Percentiles rank a stretch among this genome's conserved stretches.
These are phyloP conservation scores for Malbranchea cinnamomea DNA, from an alignment of 2,329 filamentous ascomycete genomes.

Conservation along the genomic window DNA sequence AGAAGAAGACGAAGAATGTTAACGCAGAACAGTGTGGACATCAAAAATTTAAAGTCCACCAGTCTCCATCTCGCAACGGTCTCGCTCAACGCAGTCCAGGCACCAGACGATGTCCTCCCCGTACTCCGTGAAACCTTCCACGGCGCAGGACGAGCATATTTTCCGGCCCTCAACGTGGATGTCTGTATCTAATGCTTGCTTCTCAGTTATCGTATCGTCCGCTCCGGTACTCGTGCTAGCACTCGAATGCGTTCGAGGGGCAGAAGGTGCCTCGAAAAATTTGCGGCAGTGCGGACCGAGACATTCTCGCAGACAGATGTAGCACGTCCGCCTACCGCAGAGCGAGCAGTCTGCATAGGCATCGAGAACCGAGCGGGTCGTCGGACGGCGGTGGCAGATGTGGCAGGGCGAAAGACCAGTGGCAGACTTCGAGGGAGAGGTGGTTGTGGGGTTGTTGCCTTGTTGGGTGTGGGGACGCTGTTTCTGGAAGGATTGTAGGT, in stretches of 20 bases:
- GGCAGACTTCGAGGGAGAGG: no score
- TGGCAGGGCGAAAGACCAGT: conserved; percentile 24
- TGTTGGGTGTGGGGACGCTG: no score
- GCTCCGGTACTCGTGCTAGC: conserved; percentile 1
- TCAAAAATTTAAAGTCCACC: background rate
- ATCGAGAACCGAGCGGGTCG: conserved; percentile 24
- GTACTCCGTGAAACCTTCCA: conserved; percentile 23
- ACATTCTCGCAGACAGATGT: conserved; percentile 28
- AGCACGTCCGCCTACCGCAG: conserved; percentile 25
- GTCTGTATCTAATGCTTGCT: no score
- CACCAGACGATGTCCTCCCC: conserved; percentile 24
- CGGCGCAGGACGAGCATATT: conserved; percentile 26
- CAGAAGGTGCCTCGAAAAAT: no score
- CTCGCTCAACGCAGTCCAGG: conserved; percentile 20
- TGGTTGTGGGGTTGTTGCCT: no score
- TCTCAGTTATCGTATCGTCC: no score
- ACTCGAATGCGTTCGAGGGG: background rate
- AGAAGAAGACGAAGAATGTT: no score
- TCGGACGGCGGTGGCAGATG: conserved; percentile 27
- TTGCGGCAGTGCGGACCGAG: conserved; percentile 18
- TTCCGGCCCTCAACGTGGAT: conserved; percentile 18
- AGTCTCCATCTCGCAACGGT: background rate
- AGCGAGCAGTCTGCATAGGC: conserved; percentile 28
- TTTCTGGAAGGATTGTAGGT: no score
- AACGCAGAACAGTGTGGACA: background rate